Base-by-base conservation (phyloP, 2,329 filamentous ascomycete species). In the Phoma sp. region DNA sequence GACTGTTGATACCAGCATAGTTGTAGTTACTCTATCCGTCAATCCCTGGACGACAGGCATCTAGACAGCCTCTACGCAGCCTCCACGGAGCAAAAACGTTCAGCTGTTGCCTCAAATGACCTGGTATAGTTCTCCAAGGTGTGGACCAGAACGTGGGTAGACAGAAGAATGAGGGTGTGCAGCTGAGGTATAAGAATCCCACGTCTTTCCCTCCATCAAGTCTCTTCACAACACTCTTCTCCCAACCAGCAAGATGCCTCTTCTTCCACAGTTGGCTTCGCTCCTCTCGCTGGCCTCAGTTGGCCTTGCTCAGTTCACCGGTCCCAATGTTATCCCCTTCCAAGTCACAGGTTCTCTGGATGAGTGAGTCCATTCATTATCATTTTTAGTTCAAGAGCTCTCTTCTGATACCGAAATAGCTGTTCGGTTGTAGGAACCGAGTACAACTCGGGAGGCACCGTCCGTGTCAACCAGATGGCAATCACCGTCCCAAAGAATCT, bases 401-500 rank as follows among this genome's bases (percentile, higher is more conserved):
- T n/a, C n/a, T n/a, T n/a, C n/a, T n/a, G 30, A 64, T 21, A 15
- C 6, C 2, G 9, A 3, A 32, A 11, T 6, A 69, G 67, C 25
- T 72, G 66, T 39, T 46, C 53, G 14, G 63, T 59, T 9, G 60
- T n/a, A n/a, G n/a, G 51, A 10, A 42, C 51, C n/a, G 66, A 66
- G 7, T 73, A 63, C 67, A 83, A 83, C 58, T 72, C 74, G 6
- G 81, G 80, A 17, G 81, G 81, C 7, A 68, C 68, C 12, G 76
- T 83, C 14, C 65, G 65, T 0, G 76, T 83, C 42, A 80, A 79
- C 39, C 78, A 78, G 0, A 80, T 76, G 59, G 70, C 60, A 14
- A 76, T 83, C 38, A 73, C 65, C 9, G 78, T 83, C 2, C 81
- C 81, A 3, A 75, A 81, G 64, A 83, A 83, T 54, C 57, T 82